Conservation (phyloP, 2,329 filamentous ascomycete species). For the Aspergillus versicolor region DNA sequence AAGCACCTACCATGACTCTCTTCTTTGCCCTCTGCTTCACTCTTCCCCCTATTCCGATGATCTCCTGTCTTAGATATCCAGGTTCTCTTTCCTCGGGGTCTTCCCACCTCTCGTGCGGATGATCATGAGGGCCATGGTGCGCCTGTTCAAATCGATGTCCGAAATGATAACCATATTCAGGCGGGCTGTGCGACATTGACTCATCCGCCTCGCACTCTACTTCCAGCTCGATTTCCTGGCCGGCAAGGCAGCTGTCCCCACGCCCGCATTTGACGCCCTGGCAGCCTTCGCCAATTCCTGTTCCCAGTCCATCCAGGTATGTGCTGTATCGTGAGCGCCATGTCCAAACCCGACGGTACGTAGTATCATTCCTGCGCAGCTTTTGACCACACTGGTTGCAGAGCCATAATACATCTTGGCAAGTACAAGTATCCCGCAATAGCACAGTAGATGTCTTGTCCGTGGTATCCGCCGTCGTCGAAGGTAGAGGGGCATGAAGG, state of each 20-base stretch:
- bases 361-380: slow-evolving; percentile 58
- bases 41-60: slow-evolving; percentile 84
- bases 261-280: slow-evolving; percentile 86
- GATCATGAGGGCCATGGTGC: slow-evolving; percentile 18
- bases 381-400: slow-evolving; percentile 79
- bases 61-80: slow-evolving; percentile 82
- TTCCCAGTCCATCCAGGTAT: slow-evolving; percentile 77
- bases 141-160: slow-evolving; percentile 15
- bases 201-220: slow-evolving; percentile 83
- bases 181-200: slow-evolving; percentile 27
- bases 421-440: slow-evolving; percentile 59
- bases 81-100: slow-evolving; percentile 47
- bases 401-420: slow-evolving; percentile 67
- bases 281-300: slow-evolving; percentile 83
- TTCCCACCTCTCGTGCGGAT: slow-evolving; percentile 15
- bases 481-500: slow-evolving; percentile 28
- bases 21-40: slow-evolving; percentile 87
- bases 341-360: slow-evolving; percentile 71
- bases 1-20: slow-evolving; percentile 76
- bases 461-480: slow-evolving; percentile 26
- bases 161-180: slow-evolving; percentile 27
- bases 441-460: slow-evolving; percentile 48
- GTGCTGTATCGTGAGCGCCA: slow-evolving; percentile 82
- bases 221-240: slow-evolving; percentile 76
- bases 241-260: slow-evolving; percentile 72